Evolutionary conservation across 768 basidiomycete species (phyloP).

Genomic region (Amanita muscaria): DNA sequence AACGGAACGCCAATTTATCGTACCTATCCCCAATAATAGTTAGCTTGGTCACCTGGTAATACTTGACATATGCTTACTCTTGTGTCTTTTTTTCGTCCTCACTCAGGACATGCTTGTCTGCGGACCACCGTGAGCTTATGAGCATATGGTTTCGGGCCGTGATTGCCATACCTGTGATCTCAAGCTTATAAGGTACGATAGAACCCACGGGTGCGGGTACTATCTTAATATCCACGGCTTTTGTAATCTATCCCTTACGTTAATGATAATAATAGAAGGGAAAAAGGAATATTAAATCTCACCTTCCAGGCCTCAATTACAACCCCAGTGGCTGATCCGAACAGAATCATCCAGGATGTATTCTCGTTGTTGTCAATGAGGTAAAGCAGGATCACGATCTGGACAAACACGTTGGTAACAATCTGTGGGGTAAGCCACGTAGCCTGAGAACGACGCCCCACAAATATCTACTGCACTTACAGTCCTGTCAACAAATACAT

Average conservation of each 20-base stretch:
- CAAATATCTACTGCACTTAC: conserved; percentile 26
- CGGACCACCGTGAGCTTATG: conserved; percentile 5
- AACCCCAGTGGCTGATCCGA: conserved; percentile 76
- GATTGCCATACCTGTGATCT: conserved; percentile 59
- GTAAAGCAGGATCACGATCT: conserved; percentile 82
- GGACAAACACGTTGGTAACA: conserved; percentile 90
- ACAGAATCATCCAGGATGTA: conserved; percentile 96
- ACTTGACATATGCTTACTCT: conserved; percentile 49
- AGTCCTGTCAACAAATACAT: conserved; percentile 33
- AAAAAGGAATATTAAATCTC: conserved; percentile 12
- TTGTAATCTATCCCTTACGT: conserved; percentile 50
- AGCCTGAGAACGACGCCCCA: conserved; percentile 7
- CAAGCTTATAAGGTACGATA: conserved; percentile 66
- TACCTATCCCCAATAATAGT: conserved; percentile 37
- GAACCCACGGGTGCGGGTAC: conserved; percentile 54
- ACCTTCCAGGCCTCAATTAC: conserved; percentile 95
- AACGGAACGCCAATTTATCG: conserved; percentile 89
- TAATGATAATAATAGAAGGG: conserved; percentile 13
- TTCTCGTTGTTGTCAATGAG: conserved; percentile 93
- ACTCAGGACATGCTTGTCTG: conserved; percentile 92
- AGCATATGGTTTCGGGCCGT: conserved; percentile 5
- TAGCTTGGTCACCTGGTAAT: conserved; percentile 7
- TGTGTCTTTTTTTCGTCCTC: conserved; percentile 98
- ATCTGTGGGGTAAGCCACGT: conserved; percentile 32
- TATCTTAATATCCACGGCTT: conserved; percentile 82